Percentiles rank a stretch among this genome's conserved stretches.
These are phyloP conservation scores for Barbarea vulgaris DNA, from an alignment of 345 rosid species.

Conservation along the genomic window DNA sequence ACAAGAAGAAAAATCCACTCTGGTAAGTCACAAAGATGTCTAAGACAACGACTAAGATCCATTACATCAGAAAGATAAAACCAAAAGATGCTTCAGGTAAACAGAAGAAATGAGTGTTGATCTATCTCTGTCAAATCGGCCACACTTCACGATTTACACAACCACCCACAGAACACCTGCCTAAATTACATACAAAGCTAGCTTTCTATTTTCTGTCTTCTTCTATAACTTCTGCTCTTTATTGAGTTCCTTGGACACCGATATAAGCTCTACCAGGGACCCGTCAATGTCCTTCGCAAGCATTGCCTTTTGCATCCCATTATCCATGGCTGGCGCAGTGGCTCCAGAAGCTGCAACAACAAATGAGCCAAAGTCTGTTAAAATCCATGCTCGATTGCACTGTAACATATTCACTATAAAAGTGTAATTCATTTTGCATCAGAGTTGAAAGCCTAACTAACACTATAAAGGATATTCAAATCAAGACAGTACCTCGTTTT, in stretches of 20 bases:
- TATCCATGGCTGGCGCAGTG: constrained; percentile 50
- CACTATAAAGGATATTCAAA: constrained; percentile 1
- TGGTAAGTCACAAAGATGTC: constrained; percentile 23
- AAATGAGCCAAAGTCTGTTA: neutral
- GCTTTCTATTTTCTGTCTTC: constrained; percentile 34
- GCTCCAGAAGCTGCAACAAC: constrained; percentile 52
- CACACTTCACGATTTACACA: constrained; percentile 58
- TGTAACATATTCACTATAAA: constrained; percentile 1
- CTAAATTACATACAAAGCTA: constrained; percentile 48
- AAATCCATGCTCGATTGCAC: neutral
- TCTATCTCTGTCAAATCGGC: constrained; percentile 32
- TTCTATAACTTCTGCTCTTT: constrained; percentile 31
- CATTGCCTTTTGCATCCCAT: constrained; percentile 60
- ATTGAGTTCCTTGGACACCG: constrained; percentile 10
- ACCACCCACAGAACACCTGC: constrained; percentile 40
- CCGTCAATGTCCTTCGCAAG: constrained; percentile 83
- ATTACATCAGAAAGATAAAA: constrained; percentile 32
- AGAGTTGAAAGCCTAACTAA: constrained; percentile 1
- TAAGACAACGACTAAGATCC: constrained; percentile 21
- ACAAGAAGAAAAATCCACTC: constrained; percentile 7
- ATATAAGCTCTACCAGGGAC: constrained; percentile 71
- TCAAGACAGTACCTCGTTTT: constrained; percentile 52
- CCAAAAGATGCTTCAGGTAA: constrained; percentile 30
- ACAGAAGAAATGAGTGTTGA: constrained; percentile 23
- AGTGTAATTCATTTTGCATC: neutral